phyloP scores from a whole-genome alignment of 2,329 filamentous ascomycete genomes.

The Trichoderma endophyticum region DNA sequence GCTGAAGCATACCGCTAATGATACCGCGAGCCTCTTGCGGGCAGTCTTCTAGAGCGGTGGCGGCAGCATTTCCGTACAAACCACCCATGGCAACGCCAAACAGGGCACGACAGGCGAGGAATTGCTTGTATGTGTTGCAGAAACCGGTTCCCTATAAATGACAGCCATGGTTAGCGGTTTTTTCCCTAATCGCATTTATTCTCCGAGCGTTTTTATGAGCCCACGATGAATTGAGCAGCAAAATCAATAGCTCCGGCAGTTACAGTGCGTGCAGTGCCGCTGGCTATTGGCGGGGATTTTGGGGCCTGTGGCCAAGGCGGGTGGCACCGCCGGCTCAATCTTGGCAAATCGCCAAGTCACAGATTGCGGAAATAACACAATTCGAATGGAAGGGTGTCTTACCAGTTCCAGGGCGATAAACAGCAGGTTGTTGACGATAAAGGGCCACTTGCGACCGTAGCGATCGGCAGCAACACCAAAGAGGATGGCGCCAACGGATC shows the following conservation, averaged over 20 bases:
- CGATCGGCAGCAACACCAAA: constrained; percentile 56
- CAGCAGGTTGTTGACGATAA: constrained; percentile 71
- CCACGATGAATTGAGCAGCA: background rate
- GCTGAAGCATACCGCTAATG: constrained; percentile 73
- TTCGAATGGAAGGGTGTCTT: constrained; percentile 26
- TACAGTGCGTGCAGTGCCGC: background rate
- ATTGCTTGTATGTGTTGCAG: constrained; percentile 63
- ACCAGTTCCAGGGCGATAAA: constrained; percentile 71
- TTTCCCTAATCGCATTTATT: background rate
- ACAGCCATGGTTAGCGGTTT: constrained; percentile 1
- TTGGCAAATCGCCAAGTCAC: background rate
- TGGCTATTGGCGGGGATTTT: background rate
- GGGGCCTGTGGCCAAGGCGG: constrained; percentile 20
- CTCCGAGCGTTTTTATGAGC: background rate
- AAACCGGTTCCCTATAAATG: constrained; percentile 59
- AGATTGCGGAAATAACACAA: background rate
- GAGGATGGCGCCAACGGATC: constrained; percentile 51
- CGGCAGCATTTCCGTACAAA: constrained; percentile 73
- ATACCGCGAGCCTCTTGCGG: constrained; percentile 66
- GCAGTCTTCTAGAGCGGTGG: constrained; percentile 74
- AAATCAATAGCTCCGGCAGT: constrained; percentile 6
- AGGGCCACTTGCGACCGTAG: constrained; percentile 66
- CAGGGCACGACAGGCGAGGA: constrained; percentile 69
- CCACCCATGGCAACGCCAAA: constrained; percentile 84
- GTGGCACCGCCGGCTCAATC: constrained; percentile 12